A percentile compares a stretch with the other conserved stretches of the same genome.
Conservation (phyloP, 2,329 filamentous ascomycete genomes). For the Hypoxylon sp. region DNA sequence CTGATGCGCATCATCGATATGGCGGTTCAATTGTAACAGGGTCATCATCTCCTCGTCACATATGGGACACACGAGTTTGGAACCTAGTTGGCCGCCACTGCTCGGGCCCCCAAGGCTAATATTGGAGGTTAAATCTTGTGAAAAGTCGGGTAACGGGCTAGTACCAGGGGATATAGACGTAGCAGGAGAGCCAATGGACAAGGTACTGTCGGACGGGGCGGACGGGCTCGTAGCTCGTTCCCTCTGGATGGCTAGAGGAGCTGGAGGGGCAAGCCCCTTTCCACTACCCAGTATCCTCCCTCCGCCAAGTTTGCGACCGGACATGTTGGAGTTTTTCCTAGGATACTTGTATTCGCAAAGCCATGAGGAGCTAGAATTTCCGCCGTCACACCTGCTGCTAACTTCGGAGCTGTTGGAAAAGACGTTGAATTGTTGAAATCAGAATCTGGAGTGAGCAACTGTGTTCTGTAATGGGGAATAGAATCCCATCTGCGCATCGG, state of each 20-base stretch:
- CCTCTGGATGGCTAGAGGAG: conserved; percentile 59
- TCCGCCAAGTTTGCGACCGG: conserved; percentile 88
- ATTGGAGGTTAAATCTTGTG: conserved; percentile 85
- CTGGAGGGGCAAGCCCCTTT: conserved; percentile 80
- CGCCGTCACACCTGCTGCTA: conserved; percentile 8
- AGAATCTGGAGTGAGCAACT: background rate
- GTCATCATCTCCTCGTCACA: conserved; percentile 99
- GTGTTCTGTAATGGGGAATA: background rate
- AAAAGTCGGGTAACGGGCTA: conserved; percentile 77
- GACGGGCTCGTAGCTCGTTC: conserved; percentile 64
- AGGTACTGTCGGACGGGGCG: conserved; percentile 76
- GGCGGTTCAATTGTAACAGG: conserved; percentile 88
- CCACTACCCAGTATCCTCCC: conserved; percentile 92
- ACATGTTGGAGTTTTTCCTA: conserved; percentile 70
- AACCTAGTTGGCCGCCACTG: conserved; percentile 70
- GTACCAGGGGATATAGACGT: conserved; percentile 59
- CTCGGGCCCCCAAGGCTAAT: conserved; percentile 76
- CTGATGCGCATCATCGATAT: conserved; percentile 89
- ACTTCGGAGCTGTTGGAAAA: conserved; percentile 21
- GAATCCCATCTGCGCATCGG: conserved; percentile 15
- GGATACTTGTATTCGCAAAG: conserved; percentile 31
- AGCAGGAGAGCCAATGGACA: conserved; percentile 80
- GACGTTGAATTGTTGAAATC: conserved; percentile 14
- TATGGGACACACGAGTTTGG: conserved; percentile 91
- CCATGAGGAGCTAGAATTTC: conserved; percentile 33